phyloP scores from a whole-genome alignment of 257 asterid species.

The Plantago major region DNA sequence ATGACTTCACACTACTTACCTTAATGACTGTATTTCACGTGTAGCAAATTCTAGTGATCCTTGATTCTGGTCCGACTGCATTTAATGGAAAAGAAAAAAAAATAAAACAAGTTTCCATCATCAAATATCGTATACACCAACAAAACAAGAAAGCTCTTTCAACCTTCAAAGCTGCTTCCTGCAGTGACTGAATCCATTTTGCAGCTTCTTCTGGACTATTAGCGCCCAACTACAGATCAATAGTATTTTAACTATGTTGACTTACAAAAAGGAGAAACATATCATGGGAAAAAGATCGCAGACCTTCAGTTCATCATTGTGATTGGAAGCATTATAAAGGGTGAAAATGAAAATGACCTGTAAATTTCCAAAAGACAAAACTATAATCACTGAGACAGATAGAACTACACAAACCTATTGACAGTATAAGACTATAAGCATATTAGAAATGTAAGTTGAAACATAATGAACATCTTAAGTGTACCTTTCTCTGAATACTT shows the following conservation, averaged over 20 bases:
- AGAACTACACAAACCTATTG: conserved; percentile 13
- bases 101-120: conserved; percentile 30
- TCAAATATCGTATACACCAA: conserved; percentile 12
- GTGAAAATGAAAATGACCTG: conserved; percentile 65
- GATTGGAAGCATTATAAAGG: conserved; percentile 78
- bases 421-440: conserved; percentile 5
- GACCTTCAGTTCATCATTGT: conserved; percentile 89
- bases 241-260: conserved; percentile 22
- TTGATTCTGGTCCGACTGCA: conserved; percentile 68
- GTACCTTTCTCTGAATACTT: conserved; percentile 85
- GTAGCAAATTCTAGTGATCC: conserved; percentile 37
- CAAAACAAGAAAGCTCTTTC: conserved; percentile 21
- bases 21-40: conserved; percentile 47
- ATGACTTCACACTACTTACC: conserved; percentile 33
- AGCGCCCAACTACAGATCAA: conserved; percentile 78
- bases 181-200: conserved; percentile 88
- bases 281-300: conserved; percentile 24
- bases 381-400: conserved; percentile 11
- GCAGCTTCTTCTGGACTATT: conserved; percentile 98
- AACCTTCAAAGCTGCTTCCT: conserved; percentile 88
- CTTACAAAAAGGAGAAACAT: conserved; percentile 14
- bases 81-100: conserved; percentile 15
- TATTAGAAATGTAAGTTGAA: conserved; percentile 13
- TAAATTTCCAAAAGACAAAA: conserved; percentile 26
- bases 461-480: conserved; percentile 11